A percentile compares a stretch with the other conserved stretches of the same genome.
Conservation (phyloP, 257 asterid genomes). For the Nicotiana benthamiana region DNA sequence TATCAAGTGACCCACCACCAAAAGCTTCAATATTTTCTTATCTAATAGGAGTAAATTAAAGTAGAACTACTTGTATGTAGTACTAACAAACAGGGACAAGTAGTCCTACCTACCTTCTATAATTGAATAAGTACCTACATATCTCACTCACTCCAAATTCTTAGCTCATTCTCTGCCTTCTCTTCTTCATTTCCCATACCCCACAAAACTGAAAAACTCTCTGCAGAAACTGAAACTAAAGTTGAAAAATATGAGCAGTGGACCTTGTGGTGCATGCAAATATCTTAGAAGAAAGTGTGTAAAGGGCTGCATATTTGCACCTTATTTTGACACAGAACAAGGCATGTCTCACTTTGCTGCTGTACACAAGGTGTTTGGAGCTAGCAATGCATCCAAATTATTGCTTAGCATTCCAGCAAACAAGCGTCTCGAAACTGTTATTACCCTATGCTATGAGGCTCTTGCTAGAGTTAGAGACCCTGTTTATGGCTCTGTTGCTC, state of each 20-base stretch:
- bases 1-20: constrained; percentile 47
- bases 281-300: constrained; percentile 34
- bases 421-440: constrained; percentile 31
- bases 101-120: background rate
- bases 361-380: constrained; percentile 39
- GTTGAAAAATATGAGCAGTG: constrained; percentile 11
- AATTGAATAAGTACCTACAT: background rate
- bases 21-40: constrained; percentile 18
- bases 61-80: background rate
- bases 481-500: constrained; percentile 35
- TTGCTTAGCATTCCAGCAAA: constrained; percentile 19
- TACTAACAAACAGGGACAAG: constrained; percentile 4
- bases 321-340: constrained; percentile 28
- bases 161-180: background rate
- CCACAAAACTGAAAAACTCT: background rate
- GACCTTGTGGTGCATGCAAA: constrained; percentile 45
- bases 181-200: background rate
- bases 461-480: constrained; percentile 36
- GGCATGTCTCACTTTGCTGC: constrained; percentile 36
- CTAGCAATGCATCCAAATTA: constrained; percentile 37
- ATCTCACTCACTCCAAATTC: constrained; percentile 9
- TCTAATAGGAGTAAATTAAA: background rate
- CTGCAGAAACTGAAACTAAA: background rate
- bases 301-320: constrained; percentile 35
- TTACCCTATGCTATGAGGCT: constrained; percentile 35